A percentile compares a stretch with the other conserved stretches of the same genome.
Evolutionary conservation across 2,329 filamentous ascomycete species (phyloP).

Genomic region (Exophiala dermatitidis): DNA sequence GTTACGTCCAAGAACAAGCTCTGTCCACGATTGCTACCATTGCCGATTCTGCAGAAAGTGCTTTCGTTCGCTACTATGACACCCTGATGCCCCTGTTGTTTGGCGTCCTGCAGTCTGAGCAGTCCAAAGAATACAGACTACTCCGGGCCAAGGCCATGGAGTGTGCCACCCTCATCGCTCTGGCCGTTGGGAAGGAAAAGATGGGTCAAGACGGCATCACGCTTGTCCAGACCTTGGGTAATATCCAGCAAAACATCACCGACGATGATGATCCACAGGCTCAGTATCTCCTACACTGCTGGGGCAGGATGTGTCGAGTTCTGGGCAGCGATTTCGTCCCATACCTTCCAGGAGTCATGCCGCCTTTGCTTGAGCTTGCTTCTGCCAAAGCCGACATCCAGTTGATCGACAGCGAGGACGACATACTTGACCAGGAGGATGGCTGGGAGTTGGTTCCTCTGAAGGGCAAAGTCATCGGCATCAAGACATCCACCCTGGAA

Average conservation of each 20-base stretch:
- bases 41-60: slow-evolving; percentile 92
- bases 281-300: slow-evolving; percentile 96
- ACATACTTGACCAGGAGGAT: slow-evolving; percentile 85
- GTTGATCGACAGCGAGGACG: slow-evolving; percentile 87
- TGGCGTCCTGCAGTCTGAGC: slow-evolving; percentile 78
- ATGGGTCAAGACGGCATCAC: slow-evolving; percentile 82
- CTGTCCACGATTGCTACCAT: slow-evolving; percentile 97
- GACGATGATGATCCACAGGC: slow-evolving; percentile 93
- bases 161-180: slow-evolving; percentile 85
- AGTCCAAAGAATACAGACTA: slow-evolving; percentile 85
- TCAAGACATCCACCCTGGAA: slow-evolving; percentile 91
- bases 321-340: slow-evolving; percentile 84
- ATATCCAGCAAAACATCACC: slow-evolving; percentile 75
- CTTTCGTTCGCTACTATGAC: slow-evolving; percentile 92
- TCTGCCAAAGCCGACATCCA: slow-evolving; percentile 96
- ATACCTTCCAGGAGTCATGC: slow-evolving; percentile 89
- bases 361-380: slow-evolving; percentile 80
- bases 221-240: slow-evolving; percentile 77
- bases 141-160: slow-evolving; percentile 98
- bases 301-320: slow-evolving; percentile 97
- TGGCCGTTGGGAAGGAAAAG: slow-evolving; percentile 88
- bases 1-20: slow-evolving; percentile 95
- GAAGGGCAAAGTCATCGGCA: slow-evolving; percentile 96
- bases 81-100: slow-evolving; percentile 93
- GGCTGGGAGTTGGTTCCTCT: slow-evolving; percentile 96